Evolutionary conservation across 2,329 filamentous ascomycete species (phyloP).

Genomic region (Orbilia javanica): DNA sequence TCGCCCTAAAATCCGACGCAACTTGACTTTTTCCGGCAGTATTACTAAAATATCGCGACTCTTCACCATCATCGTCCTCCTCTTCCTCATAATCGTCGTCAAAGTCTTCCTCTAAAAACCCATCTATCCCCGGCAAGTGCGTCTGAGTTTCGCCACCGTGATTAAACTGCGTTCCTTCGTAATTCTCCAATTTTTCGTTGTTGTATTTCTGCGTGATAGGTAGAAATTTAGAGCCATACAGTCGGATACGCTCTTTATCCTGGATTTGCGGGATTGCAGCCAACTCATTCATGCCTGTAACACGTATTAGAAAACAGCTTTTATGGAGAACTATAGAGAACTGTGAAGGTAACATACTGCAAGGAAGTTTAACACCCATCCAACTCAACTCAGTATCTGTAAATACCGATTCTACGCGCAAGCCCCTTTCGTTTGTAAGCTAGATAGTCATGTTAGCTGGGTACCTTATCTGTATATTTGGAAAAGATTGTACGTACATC

Average conservation of each 20-base stretch:
- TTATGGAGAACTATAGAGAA: neutral
- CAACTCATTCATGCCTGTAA: constrained; percentile 71
- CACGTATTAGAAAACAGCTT: neutral
- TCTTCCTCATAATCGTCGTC: constrained; percentile 44
- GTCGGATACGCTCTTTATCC: constrained; percentile 64
- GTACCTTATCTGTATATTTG: neutral
- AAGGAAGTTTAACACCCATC: constrained; percentile 79
- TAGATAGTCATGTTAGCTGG: neutral
- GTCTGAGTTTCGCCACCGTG: constrained; percentile 11
- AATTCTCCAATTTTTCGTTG: constrained; percentile 53
- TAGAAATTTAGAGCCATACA: constrained; percentile 50
- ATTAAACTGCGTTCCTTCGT: constrained; percentile 45
- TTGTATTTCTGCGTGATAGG: constrained; percentile 43
- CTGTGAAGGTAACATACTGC: constrained; percentile 63
- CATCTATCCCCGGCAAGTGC: constrained; percentile 11
- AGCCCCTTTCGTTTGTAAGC: constrained; percentile 45
- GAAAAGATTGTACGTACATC: constrained; percentile 65
- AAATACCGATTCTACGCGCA: constrained; percentile 70
- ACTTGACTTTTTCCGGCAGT: constrained; percentile 21
- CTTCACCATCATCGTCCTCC: constrained; percentile 32
- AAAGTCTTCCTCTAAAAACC: constrained; percentile 50
- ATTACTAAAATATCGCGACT: constrained; percentile 46
- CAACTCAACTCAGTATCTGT: constrained; percentile 77
- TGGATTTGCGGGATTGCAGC: constrained; percentile 72
- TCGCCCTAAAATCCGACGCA: constrained; percentile 38